Evolutionary conservation across 2,329 filamentous ascomycete species (phyloP).

Genomic region (Alternaria triticimaculans): DNA sequence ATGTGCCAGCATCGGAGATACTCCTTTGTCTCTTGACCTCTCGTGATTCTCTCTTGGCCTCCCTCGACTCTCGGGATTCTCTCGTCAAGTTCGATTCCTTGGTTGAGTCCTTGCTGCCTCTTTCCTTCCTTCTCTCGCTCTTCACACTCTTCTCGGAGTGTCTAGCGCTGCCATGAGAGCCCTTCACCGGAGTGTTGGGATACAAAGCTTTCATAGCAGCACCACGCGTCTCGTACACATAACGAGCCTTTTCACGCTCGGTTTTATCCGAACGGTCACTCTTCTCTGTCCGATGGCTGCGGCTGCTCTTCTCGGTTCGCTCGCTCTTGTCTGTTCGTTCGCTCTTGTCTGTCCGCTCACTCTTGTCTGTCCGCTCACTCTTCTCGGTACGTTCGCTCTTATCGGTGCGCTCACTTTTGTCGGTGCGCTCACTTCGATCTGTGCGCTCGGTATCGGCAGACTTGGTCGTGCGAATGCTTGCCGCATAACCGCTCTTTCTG

Average conservation of each 20-base stretch:
- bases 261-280: conserved; percentile 29
- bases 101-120: conserved; percentile 23
- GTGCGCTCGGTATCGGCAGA: conserved; percentile 29
- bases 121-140: conserved; percentile 24
- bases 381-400: conserved; percentile 22
- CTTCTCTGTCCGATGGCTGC: conserved; percentile 20
- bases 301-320: conserved; percentile 13
- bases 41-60: conserved; percentile 11
- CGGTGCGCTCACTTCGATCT: conserved; percentile 24
- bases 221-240: conserved; percentile 45
- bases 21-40: conserved; percentile 17
- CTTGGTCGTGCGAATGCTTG: conserved; percentile 31
- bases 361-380: conserved; percentile 26
- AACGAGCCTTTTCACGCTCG: conserved; percentile 34
- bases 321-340: conserved; percentile 21
- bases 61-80: conserved; percentile 13
- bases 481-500: conserved; percentile 41
- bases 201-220: conserved; percentile 50
- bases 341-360: conserved; percentile 26
- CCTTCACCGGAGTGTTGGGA: conserved; percentile 38
- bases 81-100: conserved; percentile 19
- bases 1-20: conserved; percentile 32
- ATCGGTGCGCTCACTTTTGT: conserved; percentile 30
- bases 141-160: conserved; percentile 25
- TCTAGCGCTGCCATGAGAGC: conserved; percentile 21